Evolutionary conservation across 83 land plant species (phyloP).

Genomic region (Picea abies): DNA sequence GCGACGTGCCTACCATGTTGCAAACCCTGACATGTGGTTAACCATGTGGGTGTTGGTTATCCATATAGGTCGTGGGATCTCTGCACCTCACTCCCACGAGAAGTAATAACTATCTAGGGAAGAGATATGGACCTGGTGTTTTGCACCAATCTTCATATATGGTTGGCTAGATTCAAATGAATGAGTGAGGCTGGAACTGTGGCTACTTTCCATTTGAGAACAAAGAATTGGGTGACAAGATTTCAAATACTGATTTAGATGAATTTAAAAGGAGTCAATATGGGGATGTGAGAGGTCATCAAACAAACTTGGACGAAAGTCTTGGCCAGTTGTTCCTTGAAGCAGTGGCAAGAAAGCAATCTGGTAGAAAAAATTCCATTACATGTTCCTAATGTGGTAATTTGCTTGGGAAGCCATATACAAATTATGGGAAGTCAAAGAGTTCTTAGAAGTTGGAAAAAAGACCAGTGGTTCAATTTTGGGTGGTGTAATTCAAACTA

Average conservation of each 20-base stretch:
- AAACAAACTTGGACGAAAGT: slow-evolving; percentile 61
- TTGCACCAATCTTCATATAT: too few species aligned
- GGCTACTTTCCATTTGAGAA: slow-evolving; percentile 91
- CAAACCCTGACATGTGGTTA: too few species aligned
- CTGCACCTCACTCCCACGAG: too few species aligned
- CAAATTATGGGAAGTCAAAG: slow-evolving; percentile 12
- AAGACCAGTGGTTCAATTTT: slow-evolving; percentile 28
- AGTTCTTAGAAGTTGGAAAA: slow-evolving; percentile 29
- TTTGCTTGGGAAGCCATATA: slow-evolving; percentile 30
- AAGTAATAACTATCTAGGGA: too few species aligned
- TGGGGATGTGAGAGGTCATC: slow-evolving; percentile 84
- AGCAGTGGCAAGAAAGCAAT: slow-evolving; percentile 60
- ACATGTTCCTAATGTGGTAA: slow-evolving; percentile 27
- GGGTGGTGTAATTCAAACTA: slow-evolving; percentile 40
- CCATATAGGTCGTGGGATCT: too few species aligned
- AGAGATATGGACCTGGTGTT: too few species aligned
- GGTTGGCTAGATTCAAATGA: too few species aligned
- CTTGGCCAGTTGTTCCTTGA: slow-evolving; percentile 74
- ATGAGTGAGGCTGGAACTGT: slow-evolving; percentile 69
- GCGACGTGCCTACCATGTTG: too few species aligned
- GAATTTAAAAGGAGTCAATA: slow-evolving; percentile 36
- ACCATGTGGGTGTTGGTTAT: too few species aligned
- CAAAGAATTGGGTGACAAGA: slow-evolving; percentile 80
- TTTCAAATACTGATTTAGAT: slow-evolving; percentile 82
- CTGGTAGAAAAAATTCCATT: slow-evolving; percentile 38